Conservation (phyloP, 768 basidiomycete species). For the Neoboletus brunneissimus region DNA sequence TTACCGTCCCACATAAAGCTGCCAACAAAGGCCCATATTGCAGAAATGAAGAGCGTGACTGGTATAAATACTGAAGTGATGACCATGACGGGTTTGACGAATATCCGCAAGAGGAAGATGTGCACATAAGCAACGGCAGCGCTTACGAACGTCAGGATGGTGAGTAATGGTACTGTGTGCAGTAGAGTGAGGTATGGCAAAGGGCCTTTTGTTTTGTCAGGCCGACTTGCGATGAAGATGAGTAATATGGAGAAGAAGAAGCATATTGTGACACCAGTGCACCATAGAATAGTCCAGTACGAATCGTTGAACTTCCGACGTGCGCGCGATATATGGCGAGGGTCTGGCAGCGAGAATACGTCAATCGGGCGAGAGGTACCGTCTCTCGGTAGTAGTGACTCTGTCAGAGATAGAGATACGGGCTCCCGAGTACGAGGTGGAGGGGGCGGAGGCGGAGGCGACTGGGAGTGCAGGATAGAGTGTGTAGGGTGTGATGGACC, state of each 20-base stretch:
- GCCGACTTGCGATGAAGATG: slow-evolving; percentile 55
- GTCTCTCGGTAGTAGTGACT: slow-evolving; percentile 75
- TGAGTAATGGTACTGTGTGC: slow-evolving; percentile 75
- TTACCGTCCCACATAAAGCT: slow-evolving; percentile 64
- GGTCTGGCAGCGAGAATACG: slow-evolving; percentile 77
- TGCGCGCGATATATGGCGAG: slow-evolving; percentile 58
- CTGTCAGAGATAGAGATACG: slow-evolving; percentile 67
- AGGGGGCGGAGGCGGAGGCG: slow-evolving; percentile 37
- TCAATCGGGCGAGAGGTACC: slow-evolving; percentile 61
- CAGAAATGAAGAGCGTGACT: slow-evolving; percentile 66
- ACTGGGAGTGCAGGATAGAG: slow-evolving; percentile 37
- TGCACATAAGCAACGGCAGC: slow-evolving; percentile 71
- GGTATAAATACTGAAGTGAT: slow-evolving; percentile 76
- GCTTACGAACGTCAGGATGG: slow-evolving; percentile 67
- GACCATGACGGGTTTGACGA: slow-evolving; percentile 81
- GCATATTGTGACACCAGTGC: slow-evolving; percentile 54
- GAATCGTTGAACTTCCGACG: slow-evolving; percentile 75
- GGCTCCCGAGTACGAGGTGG: slow-evolving; percentile 44
- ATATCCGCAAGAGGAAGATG: slow-evolving; percentile 72
- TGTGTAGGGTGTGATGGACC: slow-evolving; percentile 29
- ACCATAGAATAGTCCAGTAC: slow-evolving; percentile 68
- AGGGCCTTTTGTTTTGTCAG: slow-evolving; percentile 28
- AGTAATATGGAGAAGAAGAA: slow-evolving; percentile 62
- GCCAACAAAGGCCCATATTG: slow-evolving; percentile 78
- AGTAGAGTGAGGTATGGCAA: slow-evolving; percentile 68